Evolutionary conservation across 768 basidiomycete species (phyloP), one percentile per base, ranked within the genome.

Genomic region (Amanita rubescens): DNA sequence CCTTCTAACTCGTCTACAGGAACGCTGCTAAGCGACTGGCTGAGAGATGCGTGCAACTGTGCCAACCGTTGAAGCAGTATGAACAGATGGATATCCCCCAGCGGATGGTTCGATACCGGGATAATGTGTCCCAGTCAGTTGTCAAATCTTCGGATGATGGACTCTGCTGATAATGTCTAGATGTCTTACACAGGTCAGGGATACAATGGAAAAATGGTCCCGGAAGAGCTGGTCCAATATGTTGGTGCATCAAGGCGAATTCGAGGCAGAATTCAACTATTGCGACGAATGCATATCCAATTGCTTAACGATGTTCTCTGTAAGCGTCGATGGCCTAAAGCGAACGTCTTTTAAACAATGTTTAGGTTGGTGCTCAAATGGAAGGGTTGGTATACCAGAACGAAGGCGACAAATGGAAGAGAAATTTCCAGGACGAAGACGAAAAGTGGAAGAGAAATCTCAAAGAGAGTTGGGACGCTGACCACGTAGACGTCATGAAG

Each of bases 261-360:
- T 81, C 34, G 61, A 67, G 17, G 57, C 59, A 20, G 73, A 72
- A 39, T 80, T 83, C 25, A 62, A 71, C 57, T 62, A 63, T 12
- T 80, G 76, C 57, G 74, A 82, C 49, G 50, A 58, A 44, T 63
- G 67, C 22, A 70, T 83, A 34, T 64, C 71, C 20, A 75, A 76
- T 51, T 77, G 77, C 51, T 56, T 81, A 37, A 64, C 62, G 5
- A 70, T 69, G 39, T 75, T 83, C 50, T 72, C 80, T 59, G 81
- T 79, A 24, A 20, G 56, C 46, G 2, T n/a, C 45, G 27, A 8
- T 8, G 1, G 47, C 27, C n/a, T 8, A 4, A 30, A 30, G 8
- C 14, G 24, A 19, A 51, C 35, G 38, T 30, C 3, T 30, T 8
- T 4, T 8, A 3, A 45, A 37, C n/a, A 10, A 14, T 11, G 11